Evolutionary conservation across 257 asterid species (phyloP), one percentile per base, ranked within the genome.

Genomic region (Scutellaria barbata): DNA sequence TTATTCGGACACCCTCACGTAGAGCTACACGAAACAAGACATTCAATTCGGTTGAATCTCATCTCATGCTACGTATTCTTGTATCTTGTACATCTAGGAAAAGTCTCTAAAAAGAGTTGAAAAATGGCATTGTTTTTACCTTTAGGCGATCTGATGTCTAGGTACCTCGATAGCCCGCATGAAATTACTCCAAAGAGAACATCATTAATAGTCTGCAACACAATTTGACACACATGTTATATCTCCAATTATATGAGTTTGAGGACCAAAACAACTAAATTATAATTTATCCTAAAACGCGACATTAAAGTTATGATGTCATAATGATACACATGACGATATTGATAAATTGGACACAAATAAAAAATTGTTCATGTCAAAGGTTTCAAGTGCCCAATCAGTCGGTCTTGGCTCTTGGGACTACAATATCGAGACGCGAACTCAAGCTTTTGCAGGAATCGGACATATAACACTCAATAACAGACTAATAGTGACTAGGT

Each of bases 201-300:
- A 75, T 92, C 96, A 57, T 92, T 92, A 39, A 92, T 83, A 9
- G 98, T 92, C 98, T 92, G 89, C 84, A 85, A 8, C 84, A 82
- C 10, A 40, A 42, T 6, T 16, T 12, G 1, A 52, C 20, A 40
- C 10, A 37, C 7, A 30, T 63, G 8, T 30, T 10, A 39, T 42
- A 42, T 53, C 9, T 37, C 54, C 41, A 18, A 7, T 8, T 20
- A 20, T 20, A 54, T 54, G 14, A 54, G 20, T 53, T 53, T 55
- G 17, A 25, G 17, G 41, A 5, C 41, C 4, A 20, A 10, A 54
- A 16, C 33, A 16, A 4, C 8, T 4, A 48, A 48, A 48, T 48
- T 0, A 48, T n/a, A 48, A 48, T 11, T 51, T 51, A 17, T 14
- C 57, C 30, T 25, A 25, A 3, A 25, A n/a, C n/a, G n/a, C n/a